These are phyloP conservation scores for Populus hybrid DNA, from an alignment of 441 rosid species.

Conservation along the genomic window DNA sequence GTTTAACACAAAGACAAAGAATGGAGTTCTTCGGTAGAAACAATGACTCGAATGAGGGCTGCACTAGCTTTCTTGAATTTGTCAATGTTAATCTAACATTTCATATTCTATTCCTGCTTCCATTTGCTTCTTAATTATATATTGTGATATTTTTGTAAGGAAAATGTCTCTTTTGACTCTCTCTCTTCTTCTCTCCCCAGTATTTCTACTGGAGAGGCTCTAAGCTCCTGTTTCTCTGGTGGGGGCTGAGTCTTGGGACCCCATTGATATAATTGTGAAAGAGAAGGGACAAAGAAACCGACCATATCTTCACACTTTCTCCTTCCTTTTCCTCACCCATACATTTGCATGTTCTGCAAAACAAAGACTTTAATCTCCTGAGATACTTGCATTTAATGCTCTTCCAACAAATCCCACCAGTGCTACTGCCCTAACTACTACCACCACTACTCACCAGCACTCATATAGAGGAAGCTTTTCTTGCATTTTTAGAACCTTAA, in stretches of 20 bases:
- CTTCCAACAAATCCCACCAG: conserved; percentile 11
- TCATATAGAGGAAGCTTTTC: background rate
- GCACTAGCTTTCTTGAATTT: conserved; percentile 9
- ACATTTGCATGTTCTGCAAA: conserved; percentile 54
- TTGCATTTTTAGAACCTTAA: background rate
- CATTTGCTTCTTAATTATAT: background rate
- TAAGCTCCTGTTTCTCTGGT: conserved; percentile 21
- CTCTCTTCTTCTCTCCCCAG: background rate
- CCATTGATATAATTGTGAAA: conserved; percentile 25
- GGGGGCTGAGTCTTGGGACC: conserved; percentile 20
- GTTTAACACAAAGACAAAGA: conserved; percentile 17
- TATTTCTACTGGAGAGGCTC: conserved; percentile 3
- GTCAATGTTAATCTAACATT: background rate
- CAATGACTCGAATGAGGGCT: background rate
- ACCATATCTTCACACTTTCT: conserved; percentile 37
- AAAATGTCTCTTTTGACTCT: conserved; percentile 25
- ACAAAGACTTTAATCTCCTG: conserved; percentile 18
- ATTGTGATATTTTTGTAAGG: background rate
- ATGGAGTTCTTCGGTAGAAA: conserved; percentile 21
- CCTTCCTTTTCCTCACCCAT: conserved; percentile 35
- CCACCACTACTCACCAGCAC: conserved; percentile 1
- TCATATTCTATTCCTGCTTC: background rate
- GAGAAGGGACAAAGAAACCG: conserved; percentile 29
- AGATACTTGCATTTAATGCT: conserved; percentile 48
- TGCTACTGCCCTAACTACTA: background rate